Evolutionary conservation across 2,329 filamentous ascomycete species (phyloP), one percentile per base, ranked within the genome.

Genomic region (Neofusicoccum parvum): DNA sequence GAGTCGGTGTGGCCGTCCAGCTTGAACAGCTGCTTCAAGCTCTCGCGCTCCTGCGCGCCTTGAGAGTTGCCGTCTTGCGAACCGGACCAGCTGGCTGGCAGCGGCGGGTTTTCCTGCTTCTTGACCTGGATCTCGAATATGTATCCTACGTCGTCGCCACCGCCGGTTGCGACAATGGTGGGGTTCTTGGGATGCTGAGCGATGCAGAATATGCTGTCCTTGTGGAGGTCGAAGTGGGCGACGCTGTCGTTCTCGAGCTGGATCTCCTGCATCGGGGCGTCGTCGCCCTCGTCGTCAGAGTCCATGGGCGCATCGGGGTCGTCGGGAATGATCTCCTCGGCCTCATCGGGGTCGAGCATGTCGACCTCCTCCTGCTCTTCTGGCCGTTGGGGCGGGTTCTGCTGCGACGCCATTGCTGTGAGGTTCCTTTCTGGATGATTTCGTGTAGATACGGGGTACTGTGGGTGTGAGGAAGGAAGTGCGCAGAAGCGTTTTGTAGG

Each of bases 1-100:
- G 91, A 95, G 81, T 99, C 95, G 50, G 87, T 89, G 81, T 99
- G 95, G 51, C 93, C 94, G n/a, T 94, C 90, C 67, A 99, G 83
- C 70, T 87, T 88, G 73, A 90, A 90, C 15, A 97, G 75, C 6
- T 88, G 82, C 62, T 86, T 78, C 66, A 96, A 81, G 70, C 87
- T 81, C 70, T 89, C 83, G 23, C 82, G 70, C 69, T 86, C 82
- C 56, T 80, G 80, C 34, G 85, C 83, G 68, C 85, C 82, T 2
- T 32, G 27, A 6, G 88, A 86, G 32, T 27, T 49, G 32, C 50
- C 50, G 14, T 37, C 27, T n/a, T 46, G 54, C 27, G 46, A 27
- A 68, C 85, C 86, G 76, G 90, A 87, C 79, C 90, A 95, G 79
- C 88, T 92, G 9, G 86, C 80, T 0, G 92, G 92, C n/a, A 96